Evolutionary conservation across 2,329 filamentous ascomycete species (phyloP), one percentile per base, ranked within the genome.

Genomic region (Capronia coronata): DNA sequence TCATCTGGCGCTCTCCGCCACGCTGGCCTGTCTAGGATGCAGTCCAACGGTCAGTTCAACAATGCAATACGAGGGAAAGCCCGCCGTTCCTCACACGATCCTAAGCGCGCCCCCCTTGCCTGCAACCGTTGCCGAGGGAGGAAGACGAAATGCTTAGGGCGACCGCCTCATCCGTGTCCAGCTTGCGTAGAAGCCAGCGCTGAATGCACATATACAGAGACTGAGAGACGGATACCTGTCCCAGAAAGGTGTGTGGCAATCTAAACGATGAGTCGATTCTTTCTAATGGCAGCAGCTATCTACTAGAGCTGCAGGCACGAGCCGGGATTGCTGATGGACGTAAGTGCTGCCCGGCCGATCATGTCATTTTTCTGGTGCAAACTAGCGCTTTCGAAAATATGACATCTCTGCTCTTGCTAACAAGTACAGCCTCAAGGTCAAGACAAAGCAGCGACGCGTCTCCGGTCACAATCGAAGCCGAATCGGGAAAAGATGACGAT

Each of bases 61-160:
- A 18, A 18, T 16, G 34, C n/a, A 37, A 19, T 19, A 49, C n/a
- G n/a, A n/a, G n/a, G n/a, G n/a, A n/a, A 32, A 44, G 27, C 19
- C n/a, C 45, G 46, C 18, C 38, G 48, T 8, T 34, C 48, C n/a
- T 52, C 52, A 2, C 48, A 55, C 22, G 52, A 57, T 34, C 43
- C 48, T 11, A 51, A 43, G 27, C 48, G 56, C 11, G 39, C 56
- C 1, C 29, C 51, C 8, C 49, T 59, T 13, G 56, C 56, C 27
- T 67, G 67, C 55, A 66, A 68, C 56, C 66, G 66, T 40, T 68
- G 67, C 49, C 63, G 65, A 22, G 59, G 53, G 37, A 58, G 66
- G 30, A 68, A 68, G 48, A 66, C 64, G 7, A 64, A 65, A 45
- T 68, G 67, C 46, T 61, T 60, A 21, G 65, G 66, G 5, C 64